Conservation (phyloP, 805 yeast genomes). For the Lipomyces kockii region DNA sequence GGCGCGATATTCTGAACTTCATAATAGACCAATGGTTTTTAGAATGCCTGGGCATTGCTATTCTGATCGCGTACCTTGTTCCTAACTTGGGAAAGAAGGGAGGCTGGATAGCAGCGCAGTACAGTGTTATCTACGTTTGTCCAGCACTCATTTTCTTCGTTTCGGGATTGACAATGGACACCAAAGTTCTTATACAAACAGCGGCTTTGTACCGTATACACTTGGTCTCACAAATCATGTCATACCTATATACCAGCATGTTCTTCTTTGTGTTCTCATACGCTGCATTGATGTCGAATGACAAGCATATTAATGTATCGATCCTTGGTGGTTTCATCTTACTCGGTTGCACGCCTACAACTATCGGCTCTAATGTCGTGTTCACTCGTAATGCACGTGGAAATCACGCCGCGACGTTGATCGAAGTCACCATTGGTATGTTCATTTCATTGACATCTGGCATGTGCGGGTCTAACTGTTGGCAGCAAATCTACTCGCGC, state of each 20-base stretch:
- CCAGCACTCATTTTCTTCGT: slow-evolving; percentile 84
- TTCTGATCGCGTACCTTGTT: slow-evolving; percentile 74
- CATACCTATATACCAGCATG: slow-evolving; percentile 71
- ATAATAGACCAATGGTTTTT: slow-evolving; percentile 67
- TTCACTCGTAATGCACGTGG: slow-evolving; percentile 89
- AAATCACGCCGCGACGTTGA: slow-evolving; percentile 74
- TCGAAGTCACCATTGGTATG: slow-evolving; percentile 80
- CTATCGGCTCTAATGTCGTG: slow-evolving; percentile 90
- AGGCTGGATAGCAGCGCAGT: slow-evolving; percentile 75
- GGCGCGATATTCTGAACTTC: slow-evolving; percentile 20
- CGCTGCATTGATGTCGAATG: slow-evolving; percentile 64
- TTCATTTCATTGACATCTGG: neutral
- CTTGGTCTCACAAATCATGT: slow-evolving; percentile 56
- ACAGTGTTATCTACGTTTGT: slow-evolving; percentile 83
- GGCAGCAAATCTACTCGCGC: slow-evolving; percentile 67
- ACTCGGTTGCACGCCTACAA: slow-evolving; percentile 87
- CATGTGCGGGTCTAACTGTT: neutral
- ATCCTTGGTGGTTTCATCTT: slow-evolving; percentile 79
- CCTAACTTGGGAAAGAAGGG: slow-evolving; percentile 86
- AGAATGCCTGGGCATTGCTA: slow-evolving; percentile 67
- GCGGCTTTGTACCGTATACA: slow-evolving; percentile 82
- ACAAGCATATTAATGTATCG: slow-evolving; percentile 69
- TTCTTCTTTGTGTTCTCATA: slow-evolving; percentile 72
- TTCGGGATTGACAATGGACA: slow-evolving; percentile 78
- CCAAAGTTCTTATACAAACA: slow-evolving; percentile 63